phyloP scores from a whole-genome alignment of 805 yeast species.

The Candida corydali region DNA sequence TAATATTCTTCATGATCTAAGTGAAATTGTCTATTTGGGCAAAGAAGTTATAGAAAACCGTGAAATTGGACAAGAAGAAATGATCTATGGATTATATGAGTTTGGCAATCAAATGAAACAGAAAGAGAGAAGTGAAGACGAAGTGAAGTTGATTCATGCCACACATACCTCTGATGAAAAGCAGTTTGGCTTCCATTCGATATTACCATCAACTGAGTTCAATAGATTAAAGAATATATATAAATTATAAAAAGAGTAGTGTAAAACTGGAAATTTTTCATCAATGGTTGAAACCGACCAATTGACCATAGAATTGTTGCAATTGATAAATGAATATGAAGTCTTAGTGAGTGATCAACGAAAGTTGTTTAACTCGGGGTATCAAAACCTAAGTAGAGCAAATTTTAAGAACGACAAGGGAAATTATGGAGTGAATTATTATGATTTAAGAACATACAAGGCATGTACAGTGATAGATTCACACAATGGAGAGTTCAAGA shows the following conservation, averaged over 20 bases:
- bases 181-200: conserved; percentile 38
- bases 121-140: conserved; percentile 49
- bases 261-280: neutral
- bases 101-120: conserved; percentile 51
- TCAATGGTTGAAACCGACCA: conserved; percentile 11
- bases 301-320: conserved; percentile 20
- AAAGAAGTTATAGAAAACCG: conserved; percentile 6
- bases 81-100: conserved; percentile 53
- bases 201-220: conserved; percentile 43
- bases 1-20: conserved; percentile 68
- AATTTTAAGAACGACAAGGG: conserved; percentile 30
- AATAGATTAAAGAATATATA: conserved; percentile 40
- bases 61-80: conserved; percentile 60
- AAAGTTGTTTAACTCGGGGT: conserved; percentile 29
- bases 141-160: conserved; percentile 45
- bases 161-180: conserved; percentile 21
- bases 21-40: conserved; percentile 44
- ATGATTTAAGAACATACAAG: conserved; percentile 33
- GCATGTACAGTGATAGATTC: conserved; percentile 18
- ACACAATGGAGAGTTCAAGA: conserved; percentile 7
- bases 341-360: conserved; percentile 15
- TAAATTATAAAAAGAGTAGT: conserved; percentile 13
- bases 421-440: conserved; percentile 36
- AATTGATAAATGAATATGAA: conserved; percentile 31
- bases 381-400: conserved; percentile 42